Conservation (phyloP, 1,284 basidiomycete species). For the Cutaneotrichosporon sp. region DNA sequence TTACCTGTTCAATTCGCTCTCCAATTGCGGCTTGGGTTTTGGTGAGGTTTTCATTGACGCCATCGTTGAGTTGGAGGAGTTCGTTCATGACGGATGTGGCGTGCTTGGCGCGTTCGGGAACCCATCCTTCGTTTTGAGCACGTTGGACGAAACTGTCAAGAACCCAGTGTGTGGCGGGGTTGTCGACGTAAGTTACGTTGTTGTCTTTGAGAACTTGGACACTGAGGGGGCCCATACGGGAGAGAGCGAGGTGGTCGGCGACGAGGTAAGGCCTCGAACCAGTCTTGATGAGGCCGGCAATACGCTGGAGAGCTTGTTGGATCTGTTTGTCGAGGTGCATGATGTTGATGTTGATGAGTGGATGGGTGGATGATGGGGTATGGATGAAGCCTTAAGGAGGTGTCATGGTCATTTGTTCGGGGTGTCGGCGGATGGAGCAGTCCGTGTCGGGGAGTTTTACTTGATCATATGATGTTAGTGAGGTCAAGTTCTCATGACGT, state of each 20-base stretch:
- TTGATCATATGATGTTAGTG: too few relatives aligned
- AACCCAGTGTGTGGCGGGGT: slow-evolving; percentile 22
- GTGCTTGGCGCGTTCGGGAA: slow-evolving; percentile 3
- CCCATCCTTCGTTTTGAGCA: background rate
- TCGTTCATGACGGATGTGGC: slow-evolving; percentile 17
- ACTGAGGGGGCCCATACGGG: slow-evolving; percentile 15
- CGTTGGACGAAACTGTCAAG: slow-evolving; percentile 16
- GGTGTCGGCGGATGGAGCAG: too few relatives aligned
- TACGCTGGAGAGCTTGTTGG: slow-evolving; percentile 12
- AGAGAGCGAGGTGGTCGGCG: slow-evolving; percentile 20
- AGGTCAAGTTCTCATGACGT: too few relatives aligned
- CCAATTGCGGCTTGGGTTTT: slow-evolving; percentile 17
- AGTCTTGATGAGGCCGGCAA: slow-evolving; percentile 2
- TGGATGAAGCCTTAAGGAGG: too few relatives aligned
- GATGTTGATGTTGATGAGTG: background rate
- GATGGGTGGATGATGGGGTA: background rate
- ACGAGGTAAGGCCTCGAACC: slow-evolving; percentile 14
- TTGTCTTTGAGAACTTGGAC: slow-evolving; percentile 13
- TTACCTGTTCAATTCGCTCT: slow-evolving; percentile 20
- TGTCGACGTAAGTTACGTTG: slow-evolving; percentile 19
- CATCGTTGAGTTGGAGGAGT: slow-evolving; percentile 12
- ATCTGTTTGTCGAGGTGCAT: slow-evolving; percentile 18
- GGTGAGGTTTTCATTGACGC: slow-evolving; percentile 7
- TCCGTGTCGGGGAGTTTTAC: too few relatives aligned
- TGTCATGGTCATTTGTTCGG: too few relatives aligned